Base-by-base conservation (phyloP, 257 asterid genomes). In the Jasminum sambac region DNA sequence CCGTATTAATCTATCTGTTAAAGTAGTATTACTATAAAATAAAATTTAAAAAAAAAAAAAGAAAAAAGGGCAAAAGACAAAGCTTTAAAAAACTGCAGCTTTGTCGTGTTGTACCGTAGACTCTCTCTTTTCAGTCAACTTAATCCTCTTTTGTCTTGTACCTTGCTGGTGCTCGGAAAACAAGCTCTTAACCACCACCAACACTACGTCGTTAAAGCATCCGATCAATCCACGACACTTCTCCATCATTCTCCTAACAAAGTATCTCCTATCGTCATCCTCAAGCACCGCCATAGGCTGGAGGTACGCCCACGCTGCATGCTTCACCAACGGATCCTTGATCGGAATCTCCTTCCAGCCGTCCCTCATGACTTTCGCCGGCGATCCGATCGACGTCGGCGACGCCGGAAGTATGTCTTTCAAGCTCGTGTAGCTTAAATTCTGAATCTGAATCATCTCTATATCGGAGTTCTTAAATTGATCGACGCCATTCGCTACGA, bases 271-370 rank as follows among this genome's bases (percentile, higher is more conserved):
- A 9, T 10, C 59, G 34, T 74, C 82, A 34, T 44, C 77, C 6
- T 40, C 77, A 5, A 63, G 87, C 64, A 62, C 77, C 74, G 34
- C 81, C 87, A 84, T 73, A 64, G 95, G 96, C 72, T 88, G 91
- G 74, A 93, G 89, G 78, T 88, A 93, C 34, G 97, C 97, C 96
- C 96, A 87, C 44, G 96, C 98, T 3, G 97, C 98, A 71, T 87
- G 96, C 85, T 90, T 90, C 64, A 93, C 68, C 2, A 93, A 68
- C 13, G 96, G 96, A 52, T 93, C 96, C 80, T 79, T 90, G 76
- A 93, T 82, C 48, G 89, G 96, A 10, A 93, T 90, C 80, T 88
- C 97, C 69, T 79, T 62, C 97, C 93, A 90, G 84, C 95, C 85
- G 12, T 72, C 78, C 13, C 11, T 74, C 30, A 67, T 19, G 25